Evolutionary conservation across 805 yeast species (phyloP), one percentile per base, ranked within the genome.

Genomic region (Monosporozyma aerobia): DNA sequence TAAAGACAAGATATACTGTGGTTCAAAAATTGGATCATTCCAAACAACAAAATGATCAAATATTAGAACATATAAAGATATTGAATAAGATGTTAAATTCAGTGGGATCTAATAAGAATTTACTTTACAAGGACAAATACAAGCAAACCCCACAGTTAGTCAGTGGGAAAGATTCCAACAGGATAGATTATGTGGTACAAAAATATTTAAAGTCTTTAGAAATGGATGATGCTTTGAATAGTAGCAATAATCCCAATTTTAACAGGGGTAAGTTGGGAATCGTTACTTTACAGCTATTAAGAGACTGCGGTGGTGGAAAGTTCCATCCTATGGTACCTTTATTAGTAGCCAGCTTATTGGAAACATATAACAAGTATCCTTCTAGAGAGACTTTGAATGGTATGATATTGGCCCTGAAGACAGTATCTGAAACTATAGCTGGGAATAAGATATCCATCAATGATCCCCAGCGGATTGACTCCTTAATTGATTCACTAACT

Each of bases 251-350:
- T 22, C 29, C 16, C 4, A 6, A 3, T 2, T 50, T 8, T 52
- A 51, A 13, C 14, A 19, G 22, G 25, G 25, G 40, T 22, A 64
- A 60, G 29, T 47, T 65, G 50, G 61, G 63, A 5, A 59, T 57
- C 33, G 58, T 64, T 47, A 67, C 66, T 3, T 50, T 64, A 23
- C 64, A 63, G 39, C 46, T 65, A 16, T 65, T 64, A 48, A 48
- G 61, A 35, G 58, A 58, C 19, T 59, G 61, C 27, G 55, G 57
- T 39, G 53, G 52, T 39, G 55, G 56, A 14, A 57, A 59, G 33
- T 49, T 63, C 9, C 54, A 59, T 8, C 58, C 59, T 10, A 37
- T 61, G 45, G 55, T 62, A n/a, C 58, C 66, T 2, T 51, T 58
- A 14, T 33, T 65, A 30, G 50, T 64, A 3, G 41, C 41, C 11